Conservation (phyloP, 2,329 filamentous ascomycete genomes). For the Xylaria hypoxylon region DNA sequence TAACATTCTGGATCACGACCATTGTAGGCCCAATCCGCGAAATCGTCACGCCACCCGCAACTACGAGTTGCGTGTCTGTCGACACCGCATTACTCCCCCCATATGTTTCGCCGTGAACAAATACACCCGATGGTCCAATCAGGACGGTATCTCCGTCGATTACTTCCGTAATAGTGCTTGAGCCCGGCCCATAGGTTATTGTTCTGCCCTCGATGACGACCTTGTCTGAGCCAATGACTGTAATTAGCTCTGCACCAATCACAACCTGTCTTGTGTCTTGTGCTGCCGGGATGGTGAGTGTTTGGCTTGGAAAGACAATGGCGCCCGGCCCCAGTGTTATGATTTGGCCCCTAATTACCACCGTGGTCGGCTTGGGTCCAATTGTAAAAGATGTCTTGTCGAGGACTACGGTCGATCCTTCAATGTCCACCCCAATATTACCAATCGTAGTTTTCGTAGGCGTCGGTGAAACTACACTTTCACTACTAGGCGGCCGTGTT, state of each 20-base stretch:
- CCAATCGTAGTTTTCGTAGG: slow-evolving; percentile 56
- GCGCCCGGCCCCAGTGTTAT: slow-evolving; percentile 49
- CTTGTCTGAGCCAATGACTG: slow-evolving; percentile 56
- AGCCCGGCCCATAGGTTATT: slow-evolving; percentile 58
- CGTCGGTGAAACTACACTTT: slow-evolving; percentile 49
- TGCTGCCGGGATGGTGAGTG: slow-evolving; percentile 52
- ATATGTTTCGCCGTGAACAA: slow-evolving; percentile 56
- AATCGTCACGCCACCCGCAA: slow-evolving; percentile 65
- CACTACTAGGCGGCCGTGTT: slow-evolving; percentile 54
- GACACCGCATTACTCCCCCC: slow-evolving; percentile 56
- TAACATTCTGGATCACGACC: slow-evolving; percentile 62
- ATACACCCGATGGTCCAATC: slow-evolving; percentile 60
- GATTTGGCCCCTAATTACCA: slow-evolving; percentile 47
- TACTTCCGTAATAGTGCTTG: slow-evolving; percentile 52
- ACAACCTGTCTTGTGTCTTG: slow-evolving; percentile 58
- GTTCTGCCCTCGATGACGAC: slow-evolving; percentile 58
- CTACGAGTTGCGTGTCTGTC: slow-evolving; percentile 57
- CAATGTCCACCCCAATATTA: slow-evolving; percentile 57
- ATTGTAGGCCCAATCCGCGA: slow-evolving; percentile 61
- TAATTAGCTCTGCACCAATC: slow-evolving; percentile 61
- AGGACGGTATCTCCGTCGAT: slow-evolving; percentile 65
- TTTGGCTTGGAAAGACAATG: slow-evolving; percentile 53
- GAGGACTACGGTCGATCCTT: slow-evolving; percentile 56
- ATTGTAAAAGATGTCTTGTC: slow-evolving; percentile 59
- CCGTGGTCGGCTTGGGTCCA: slow-evolving; percentile 52